Percentiles rank a stretch among this genome's conserved stretches.
Conservation (phyloP, 2,329 filamentous ascomycete genomes). For the Nothopassalora personata region DNA sequence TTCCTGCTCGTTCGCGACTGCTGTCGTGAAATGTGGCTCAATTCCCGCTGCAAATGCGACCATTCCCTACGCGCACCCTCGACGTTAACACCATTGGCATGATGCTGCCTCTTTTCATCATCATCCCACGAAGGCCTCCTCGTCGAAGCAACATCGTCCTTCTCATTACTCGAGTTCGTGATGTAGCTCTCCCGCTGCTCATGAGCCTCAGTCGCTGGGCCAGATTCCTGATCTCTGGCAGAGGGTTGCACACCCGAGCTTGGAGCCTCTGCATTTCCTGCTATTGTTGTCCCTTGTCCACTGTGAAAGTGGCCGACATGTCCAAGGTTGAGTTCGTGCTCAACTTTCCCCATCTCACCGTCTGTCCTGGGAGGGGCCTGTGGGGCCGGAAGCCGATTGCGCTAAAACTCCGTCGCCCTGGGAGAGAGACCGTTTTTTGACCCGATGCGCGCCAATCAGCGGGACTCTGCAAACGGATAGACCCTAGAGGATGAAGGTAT, state of each 20-base stretch:
- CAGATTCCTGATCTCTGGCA: slow-evolving; percentile 8
- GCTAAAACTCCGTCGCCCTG: not conserved
- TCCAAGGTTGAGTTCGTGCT: slow-evolving; percentile 23
- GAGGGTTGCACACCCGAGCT: slow-evolving; percentile 2
- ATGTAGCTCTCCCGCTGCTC: slow-evolving; percentile 7
- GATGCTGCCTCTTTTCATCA: not conserved
- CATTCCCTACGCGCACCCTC: slow-evolving; percentile 66
- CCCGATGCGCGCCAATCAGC: not conserved
- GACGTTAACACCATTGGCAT: slow-evolving; percentile 53
- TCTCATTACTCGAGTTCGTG: slow-evolving; percentile 1
- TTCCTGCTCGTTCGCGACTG: slow-evolving; percentile 37
- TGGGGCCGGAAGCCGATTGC: not conserved
- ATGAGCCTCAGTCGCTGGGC: slow-evolving; percentile 9
- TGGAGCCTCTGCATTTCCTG: slow-evolving; percentile 8
- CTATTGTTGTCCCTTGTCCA: slow-evolving; percentile 11
- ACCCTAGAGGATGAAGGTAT: not conserved
- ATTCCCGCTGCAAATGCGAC: slow-evolving; percentile 53
- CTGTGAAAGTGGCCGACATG: slow-evolving; percentile 24
- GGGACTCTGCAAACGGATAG: not conserved
- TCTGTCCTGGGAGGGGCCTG: not conserved
- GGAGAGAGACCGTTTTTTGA: not conserved
- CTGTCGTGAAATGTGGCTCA: slow-evolving; percentile 41
- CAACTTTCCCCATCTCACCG: slow-evolving; percentile 18
- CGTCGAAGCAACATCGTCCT: slow-evolving; percentile 7
- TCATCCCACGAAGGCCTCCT: slow-evolving; percentile 1